These are phyloP conservation scores for Pythium diclinum DNA, from an alignment of 352 stramenopile species.

Conservation along the genomic window DNA sequence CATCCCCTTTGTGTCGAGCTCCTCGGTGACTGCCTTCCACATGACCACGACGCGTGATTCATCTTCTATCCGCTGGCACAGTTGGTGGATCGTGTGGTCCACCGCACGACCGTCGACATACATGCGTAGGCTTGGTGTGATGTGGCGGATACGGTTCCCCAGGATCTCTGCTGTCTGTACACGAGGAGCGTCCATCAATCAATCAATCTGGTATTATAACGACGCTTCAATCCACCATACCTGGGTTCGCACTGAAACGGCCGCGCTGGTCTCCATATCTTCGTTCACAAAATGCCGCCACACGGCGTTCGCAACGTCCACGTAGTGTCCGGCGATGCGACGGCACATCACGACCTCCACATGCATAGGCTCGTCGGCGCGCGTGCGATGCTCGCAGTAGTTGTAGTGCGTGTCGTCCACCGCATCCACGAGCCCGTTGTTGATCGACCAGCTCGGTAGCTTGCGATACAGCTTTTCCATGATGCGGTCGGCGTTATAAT, in stretches of 20 bases:
- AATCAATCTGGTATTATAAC: too few relatives aligned
- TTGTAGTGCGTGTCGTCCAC: neutral
- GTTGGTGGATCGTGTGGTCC: conserved; percentile 8
- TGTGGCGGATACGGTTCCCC: conserved; percentile 11
- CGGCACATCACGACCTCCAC: conserved; percentile 17
- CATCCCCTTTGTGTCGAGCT: neutral
- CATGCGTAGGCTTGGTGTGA: conserved; percentile 6
- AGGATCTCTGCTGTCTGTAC: conserved; percentile 13
- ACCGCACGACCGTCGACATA: neutral
- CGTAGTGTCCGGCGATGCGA: conserved; percentile 15
- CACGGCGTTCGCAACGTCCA: conserved; percentile 18
- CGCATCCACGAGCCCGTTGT: conserved; percentile 14
- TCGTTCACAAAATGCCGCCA: conserved; percentile 12
- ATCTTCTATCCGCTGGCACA: conserved; percentile 17
- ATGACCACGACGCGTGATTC: conserved; percentile 15
- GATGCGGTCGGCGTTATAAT: conserved; percentile 22
- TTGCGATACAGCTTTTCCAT: conserved; percentile 13
- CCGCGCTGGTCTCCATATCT: conserved; percentile 4
- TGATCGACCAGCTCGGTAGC: conserved; percentile 16
- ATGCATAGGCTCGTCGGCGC: neutral
- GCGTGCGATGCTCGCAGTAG: conserved; percentile 3
- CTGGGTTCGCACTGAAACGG: neutral
- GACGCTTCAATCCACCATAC: too few relatives aligned
- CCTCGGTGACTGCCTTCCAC: conserved; percentile 21
- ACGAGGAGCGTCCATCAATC: neutral